A percentile compares a stretch with the other conserved stretches of the same genome.
Evolutionary conservation across 2,329 filamentous ascomycete species (phyloP).

Genomic region (Knufia petricola): DNA sequence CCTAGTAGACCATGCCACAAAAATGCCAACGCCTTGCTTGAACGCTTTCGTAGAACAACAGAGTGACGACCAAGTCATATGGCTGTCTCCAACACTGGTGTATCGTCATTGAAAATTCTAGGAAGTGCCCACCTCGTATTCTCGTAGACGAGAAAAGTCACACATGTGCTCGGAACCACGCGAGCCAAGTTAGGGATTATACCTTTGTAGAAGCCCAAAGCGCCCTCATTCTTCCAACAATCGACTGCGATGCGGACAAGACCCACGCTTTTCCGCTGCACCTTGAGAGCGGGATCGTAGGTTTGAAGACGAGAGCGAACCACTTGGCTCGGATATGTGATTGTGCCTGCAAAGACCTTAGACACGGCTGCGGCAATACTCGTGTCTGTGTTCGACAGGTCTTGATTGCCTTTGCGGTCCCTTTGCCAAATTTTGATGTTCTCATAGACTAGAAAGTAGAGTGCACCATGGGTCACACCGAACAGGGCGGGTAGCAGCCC

Average conservation of each 20-base stretch:
- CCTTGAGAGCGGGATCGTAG: slow-evolving; percentile 46
- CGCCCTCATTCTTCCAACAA: slow-evolving; percentile 70
- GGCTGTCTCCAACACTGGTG: background rate
- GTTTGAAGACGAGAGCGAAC: slow-evolving; percentile 80
- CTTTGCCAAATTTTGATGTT: slow-evolving; percentile 42
- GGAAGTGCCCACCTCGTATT: slow-evolving; percentile 57
- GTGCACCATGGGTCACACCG: slow-evolving; percentile 81
- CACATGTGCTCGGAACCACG: slow-evolving; percentile 88
- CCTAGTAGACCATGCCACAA: background rate
- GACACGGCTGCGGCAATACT: slow-evolving; percentile 68
- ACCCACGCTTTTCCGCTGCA: background rate
- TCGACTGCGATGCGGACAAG: slow-evolving; percentile 47
- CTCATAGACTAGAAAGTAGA: slow-evolving; percentile 96
- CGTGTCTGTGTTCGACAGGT: slow-evolving; percentile 63
- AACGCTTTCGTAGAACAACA: background rate
- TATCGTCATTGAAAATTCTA: slow-evolving; percentile 13
- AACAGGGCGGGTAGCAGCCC: slow-evolving; percentile 74
- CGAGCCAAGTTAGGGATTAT: slow-evolving; percentile 79
- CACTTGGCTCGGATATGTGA: slow-evolving; percentile 93
- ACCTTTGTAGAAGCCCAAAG: slow-evolving; percentile 82
- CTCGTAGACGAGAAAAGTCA: slow-evolving; percentile 95
- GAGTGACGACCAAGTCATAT: background rate
- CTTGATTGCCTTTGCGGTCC: slow-evolving; percentile 25
- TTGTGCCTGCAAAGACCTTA: slow-evolving; percentile 80
- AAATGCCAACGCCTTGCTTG: background rate